Evolutionary conservation across 1,284 basidiomycete species (phyloP), one percentile per base, ranked within the genome.

Genomic region (Tranzscheliella williamsii): DNA sequence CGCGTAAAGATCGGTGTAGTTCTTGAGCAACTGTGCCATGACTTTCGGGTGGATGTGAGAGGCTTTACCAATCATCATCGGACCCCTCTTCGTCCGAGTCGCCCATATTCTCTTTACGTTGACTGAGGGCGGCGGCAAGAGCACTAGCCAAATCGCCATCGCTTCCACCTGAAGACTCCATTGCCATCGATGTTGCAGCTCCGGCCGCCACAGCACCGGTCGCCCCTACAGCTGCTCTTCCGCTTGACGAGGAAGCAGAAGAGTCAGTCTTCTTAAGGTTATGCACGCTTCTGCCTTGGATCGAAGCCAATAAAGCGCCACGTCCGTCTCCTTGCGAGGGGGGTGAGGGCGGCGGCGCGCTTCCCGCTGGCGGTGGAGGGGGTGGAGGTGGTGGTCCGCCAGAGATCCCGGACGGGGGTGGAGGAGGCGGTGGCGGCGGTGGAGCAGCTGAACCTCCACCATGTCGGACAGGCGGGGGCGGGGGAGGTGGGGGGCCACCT

Each of bases 51-150:
- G n/a, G n/a, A n/a, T n/a, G n/a, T n/a, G n/a, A n/a, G 27, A 11
- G 27, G 11, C 9, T 29, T 24, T 52, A 77, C 75, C 73, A 76
- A 26, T 77, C 75, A n/a, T 77, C 75, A 27, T 75, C 73, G 29
- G 62, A 89, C 5, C 89, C 89, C 11, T 92, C 91, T 31, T 95
- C 90, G 66, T 92, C 90, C 64, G 80, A 89, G 64, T 91, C 90
- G 4, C 89, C 91, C 76, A 96, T 82, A 72, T 91, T 88, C 78
- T 89, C 91, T 78, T 91, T 96, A 67, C 92, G 81, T 73, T 88
- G 85, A 44, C 81, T 82, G 46, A 88, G 78, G 5, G 87, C 87
- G 12, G 84, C 83, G 5, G 86, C 86, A 35, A 88, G 78, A 24
- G 85, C 85, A 34, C 83, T 82, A 0, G 87, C 86, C 30, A 88